Base-by-base conservation (phyloP, 2,329 filamentous ascomycete genomes). In the Trichoderma pleuroti region DNA sequence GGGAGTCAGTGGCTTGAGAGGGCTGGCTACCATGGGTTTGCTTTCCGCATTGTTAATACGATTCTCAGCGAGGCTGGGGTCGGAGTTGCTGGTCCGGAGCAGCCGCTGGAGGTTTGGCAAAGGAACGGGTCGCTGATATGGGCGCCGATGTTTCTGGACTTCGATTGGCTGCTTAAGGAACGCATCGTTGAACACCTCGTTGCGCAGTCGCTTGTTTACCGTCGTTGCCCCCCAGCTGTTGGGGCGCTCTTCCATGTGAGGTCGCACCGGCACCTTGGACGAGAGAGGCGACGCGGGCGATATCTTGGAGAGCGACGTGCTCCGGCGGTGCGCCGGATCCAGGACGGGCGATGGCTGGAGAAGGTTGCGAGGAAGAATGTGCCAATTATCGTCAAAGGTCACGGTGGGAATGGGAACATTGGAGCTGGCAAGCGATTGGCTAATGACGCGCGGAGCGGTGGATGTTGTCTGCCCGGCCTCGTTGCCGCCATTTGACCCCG, bases 121-220 rank as follows among this genome's bases (percentile, higher is more conserved):
- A 34, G 91, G 86, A 39, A 94, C 84, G 14, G 88, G 86, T 68
- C 92, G 86, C 76, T 92, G 89, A 54, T 90, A 88, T 72, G 92
- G 91, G 72, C 88, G 87, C 36, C 91, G 90, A 72, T 94, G 91
- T 72, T 92, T 91, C 75, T 94, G 93, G 75, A 91, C 83, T n/a
- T 93, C 91, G 72, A 97, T 92, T 0, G 92, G 90, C 67, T 94
- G 92, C 71, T 94, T 93, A 56, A 93, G 84, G 77, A 98, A 98
- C 0, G 95, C 95, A 78, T 98, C 94, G 49, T 94, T 93, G 77
- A 98, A 91, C 1, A 98, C 94, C 79, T 97, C 93, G 78, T 97
- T 95, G 72, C 94, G 91, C 49, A 98, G 82, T 71, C 91, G 90
- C 76, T 92, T 92, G 78, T 98, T 98, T 71, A 98, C 92, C 26